These are phyloP conservation scores for Forsythia suspensa DNA, from an alignment of 257 asterid species.

Conservation along the genomic window DNA sequence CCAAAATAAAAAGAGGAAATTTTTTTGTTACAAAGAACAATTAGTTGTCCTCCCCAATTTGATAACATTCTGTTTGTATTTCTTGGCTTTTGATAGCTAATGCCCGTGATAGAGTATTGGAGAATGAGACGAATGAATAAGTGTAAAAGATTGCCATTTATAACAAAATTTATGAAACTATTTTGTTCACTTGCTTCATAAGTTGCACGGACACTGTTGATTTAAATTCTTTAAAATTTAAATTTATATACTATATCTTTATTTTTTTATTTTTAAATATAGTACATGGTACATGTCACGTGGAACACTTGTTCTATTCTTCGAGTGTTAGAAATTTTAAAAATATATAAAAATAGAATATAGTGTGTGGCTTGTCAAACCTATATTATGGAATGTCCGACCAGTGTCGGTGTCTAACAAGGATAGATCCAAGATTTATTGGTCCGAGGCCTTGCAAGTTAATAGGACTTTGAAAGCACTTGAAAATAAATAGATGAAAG, in stretches of 20 bases:
- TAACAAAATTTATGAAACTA: background rate
- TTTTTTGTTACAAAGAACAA: background rate
- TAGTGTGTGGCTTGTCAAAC: background rate
- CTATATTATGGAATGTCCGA: no score
- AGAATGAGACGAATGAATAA: no score
- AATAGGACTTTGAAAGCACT: no score
- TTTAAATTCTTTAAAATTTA: background rate
- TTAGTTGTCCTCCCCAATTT: background rate
- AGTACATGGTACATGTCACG: background rate
- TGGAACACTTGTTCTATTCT: background rate
- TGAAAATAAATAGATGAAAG: no score
- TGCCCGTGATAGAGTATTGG: no score
- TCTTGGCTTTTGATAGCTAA: background rate
- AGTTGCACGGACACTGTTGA: background rate
- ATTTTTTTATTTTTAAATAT: no score
- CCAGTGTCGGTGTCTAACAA: no score
- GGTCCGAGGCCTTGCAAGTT: no score
- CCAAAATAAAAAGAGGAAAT: background rate
- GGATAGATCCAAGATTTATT: no score
- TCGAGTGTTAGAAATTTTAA: no score
- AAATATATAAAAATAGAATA: background rate
- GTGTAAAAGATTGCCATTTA: no score
- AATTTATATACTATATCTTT: background rate
- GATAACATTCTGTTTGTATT: background rate
- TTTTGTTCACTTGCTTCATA: background rate